Percentiles rank a stretch among this genome's conserved stretches.
phyloP scores from a whole-genome alignment of 2,329 filamentous ascomycete species.

The Fusarium irregulare region DNA sequence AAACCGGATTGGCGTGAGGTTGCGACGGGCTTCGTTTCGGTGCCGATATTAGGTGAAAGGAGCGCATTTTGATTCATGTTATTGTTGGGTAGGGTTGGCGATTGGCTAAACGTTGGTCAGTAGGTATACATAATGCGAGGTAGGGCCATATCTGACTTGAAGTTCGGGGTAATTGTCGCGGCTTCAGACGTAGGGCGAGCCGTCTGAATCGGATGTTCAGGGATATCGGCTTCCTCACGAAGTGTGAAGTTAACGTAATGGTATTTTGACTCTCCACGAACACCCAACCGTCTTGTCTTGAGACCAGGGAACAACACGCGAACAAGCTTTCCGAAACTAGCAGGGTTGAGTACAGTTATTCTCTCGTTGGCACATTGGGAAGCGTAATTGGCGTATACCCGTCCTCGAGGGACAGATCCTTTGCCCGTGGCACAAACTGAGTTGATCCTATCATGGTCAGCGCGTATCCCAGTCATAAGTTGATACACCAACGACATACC shows the following conservation, averaged over 20 bases:
- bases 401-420: slow-evolving; percentile 88
- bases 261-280: slow-evolving; percentile 97
- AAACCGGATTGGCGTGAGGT: slow-evolving; percentile 26
- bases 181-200: slow-evolving; percentile 63
- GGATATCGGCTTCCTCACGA: slow-evolving; percentile 64
- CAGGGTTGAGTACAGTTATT: slow-evolving; percentile 94
- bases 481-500: slow-evolving; percentile 62
- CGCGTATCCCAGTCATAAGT: slow-evolving; percentile 22
- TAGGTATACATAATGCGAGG: neutral
- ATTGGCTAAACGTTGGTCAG: slow-evolving; percentile 49
- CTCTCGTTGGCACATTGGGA: slow-evolving; percentile 91
- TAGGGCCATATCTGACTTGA: slow-evolving; percentile 58
- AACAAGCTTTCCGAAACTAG: slow-evolving; percentile 97
- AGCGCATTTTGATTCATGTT: slow-evolving; percentile 44
- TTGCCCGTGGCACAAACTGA: slow-evolving; percentile 78
- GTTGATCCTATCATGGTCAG: slow-evolving; percentile 69
- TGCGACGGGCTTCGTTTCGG: slow-evolving; percentile 30
- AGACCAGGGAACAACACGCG: slow-evolving; percentile 95
- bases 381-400: slow-evolving; percentile 96
- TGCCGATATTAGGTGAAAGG: slow-evolving; percentile 47
- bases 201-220: slow-evolving; percentile 59
- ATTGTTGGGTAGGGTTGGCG: slow-evolving; percentile 49
- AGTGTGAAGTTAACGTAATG: slow-evolving; percentile 83
- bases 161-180: slow-evolving; percentile 59
- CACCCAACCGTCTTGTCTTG: slow-evolving; percentile 89